A percentile compares a stretch with the other conserved stretches of the same genome.
phyloP scores from a whole-genome alignment of 2,329 filamentous ascomycete genomes.

The Claviceps sp. region DNA sequence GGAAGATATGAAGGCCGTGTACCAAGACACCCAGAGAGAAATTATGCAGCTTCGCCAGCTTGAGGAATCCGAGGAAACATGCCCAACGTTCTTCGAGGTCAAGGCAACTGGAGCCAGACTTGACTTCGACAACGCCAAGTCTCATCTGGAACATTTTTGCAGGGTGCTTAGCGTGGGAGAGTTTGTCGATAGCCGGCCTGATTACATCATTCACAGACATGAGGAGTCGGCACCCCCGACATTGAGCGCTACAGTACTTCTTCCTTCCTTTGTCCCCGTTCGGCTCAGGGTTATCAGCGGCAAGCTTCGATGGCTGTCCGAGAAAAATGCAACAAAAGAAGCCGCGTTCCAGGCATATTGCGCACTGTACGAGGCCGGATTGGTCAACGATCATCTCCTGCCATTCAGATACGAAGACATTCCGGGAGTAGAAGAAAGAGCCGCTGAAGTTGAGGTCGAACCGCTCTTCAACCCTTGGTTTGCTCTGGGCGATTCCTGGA shows the following conservation, averaged over 20 bases:
- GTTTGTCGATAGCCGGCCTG: conserved; percentile 52
- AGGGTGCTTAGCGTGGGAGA: conserved; percentile 39
- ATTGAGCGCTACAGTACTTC: conserved; percentile 46
- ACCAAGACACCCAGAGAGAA: conserved; percentile 49
- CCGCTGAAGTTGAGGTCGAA: conserved; percentile 21
- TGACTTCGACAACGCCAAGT: conserved; percentile 57
- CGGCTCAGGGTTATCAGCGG: conserved; percentile 16
- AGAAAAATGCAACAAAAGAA: conserved; percentile 63
- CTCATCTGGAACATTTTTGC: conserved; percentile 78
- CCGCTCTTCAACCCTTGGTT: conserved; percentile 34
- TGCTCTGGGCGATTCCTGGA: conserved; percentile 30
- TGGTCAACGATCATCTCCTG: conserved; percentile 68
- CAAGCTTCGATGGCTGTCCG: conserved; percentile 46
- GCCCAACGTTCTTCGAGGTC: conserved; percentile 20
- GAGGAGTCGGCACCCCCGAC: conserved; percentile 13
- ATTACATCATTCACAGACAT: conserved; percentile 45
- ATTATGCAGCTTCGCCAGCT: conserved; percentile 29
- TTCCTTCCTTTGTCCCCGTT: conserved; percentile 57
- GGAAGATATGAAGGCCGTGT: conserved; percentile 54
- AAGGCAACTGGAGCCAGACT: conserved; percentile 45
- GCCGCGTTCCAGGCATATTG: conserved; percentile 72
- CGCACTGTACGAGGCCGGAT: conserved; percentile 51
- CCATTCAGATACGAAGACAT: conserved; percentile 39
- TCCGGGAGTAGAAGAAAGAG: conserved; percentile 24
- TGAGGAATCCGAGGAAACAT: conserved; percentile 28